Base-by-base conservation (phyloP, 2,329 filamentous ascomycete species). In the Zymoseptoria ardabiliae region DNA sequence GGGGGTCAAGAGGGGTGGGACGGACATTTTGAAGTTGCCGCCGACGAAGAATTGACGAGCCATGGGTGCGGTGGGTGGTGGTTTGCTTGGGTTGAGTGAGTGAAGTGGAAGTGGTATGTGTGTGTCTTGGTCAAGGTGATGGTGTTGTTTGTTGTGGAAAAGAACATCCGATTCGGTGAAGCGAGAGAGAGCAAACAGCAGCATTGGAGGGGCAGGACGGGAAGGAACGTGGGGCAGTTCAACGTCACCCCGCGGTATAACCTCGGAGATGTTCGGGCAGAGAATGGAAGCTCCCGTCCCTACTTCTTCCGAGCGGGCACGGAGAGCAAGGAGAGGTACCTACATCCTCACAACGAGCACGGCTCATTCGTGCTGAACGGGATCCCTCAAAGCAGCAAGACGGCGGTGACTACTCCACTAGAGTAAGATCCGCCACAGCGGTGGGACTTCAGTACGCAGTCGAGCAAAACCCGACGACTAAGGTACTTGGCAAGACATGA, bases 1-100 rank as follows among this genome's bases (percentile, higher is more conserved):
- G 55, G 57, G 25, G 25, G 9, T 4, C 5, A 28, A 9, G 25
- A 28, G 25, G 25, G 61, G 63, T 30, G 60, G 52, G 45, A 76
- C 83, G 75, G 81, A 96, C 92, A 97, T 97, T 85, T 99, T 97
- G 83, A 97, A 97, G 88, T 99, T 99, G 59, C 70, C 69, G 64
- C 72, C 71, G 63, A 75, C 73, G 67, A 75, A 75, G 71, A 75
- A 75, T 72, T 75, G 73, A 63, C 73, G 73, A 63, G 68, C 67
- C 73, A 75, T 75, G 64, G 61, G 71, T 69, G 69, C 67, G 67
- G 66, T 23, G 20, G 22, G 17, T 53, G 7, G 22, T 22, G 50
- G 55, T 21, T 17, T 11, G 2, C 9, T 28, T 28, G 45, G 8
- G 13, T 17, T n/a, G 13, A 4, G 23, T 50, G 48, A 30, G 30